A percentile compares a stretch with the other conserved stretches of the same genome.
These are phyloP conservation scores for Moricandia arvensis DNA, from an alignment of 345 rosid genomes.

Conservation along the genomic window DNA sequence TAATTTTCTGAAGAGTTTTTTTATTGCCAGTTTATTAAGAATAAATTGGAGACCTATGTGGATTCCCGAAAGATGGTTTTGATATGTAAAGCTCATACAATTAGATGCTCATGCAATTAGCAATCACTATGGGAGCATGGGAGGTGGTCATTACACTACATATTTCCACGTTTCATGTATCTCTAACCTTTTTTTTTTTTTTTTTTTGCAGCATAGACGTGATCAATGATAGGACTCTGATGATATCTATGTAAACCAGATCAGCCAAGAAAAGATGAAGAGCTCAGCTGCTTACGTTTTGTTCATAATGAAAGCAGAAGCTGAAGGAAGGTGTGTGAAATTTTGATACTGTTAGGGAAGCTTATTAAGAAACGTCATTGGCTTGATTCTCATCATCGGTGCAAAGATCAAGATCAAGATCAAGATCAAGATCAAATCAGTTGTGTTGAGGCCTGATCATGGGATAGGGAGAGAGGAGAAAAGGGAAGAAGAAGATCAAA, in stretches of 20 bases:
- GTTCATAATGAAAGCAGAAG: conserved; percentile 40
- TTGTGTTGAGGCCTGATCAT: neutral
- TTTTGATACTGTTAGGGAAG: conserved; percentile 10
- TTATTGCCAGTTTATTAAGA: too few species aligned
- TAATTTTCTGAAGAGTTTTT: too few species aligned
- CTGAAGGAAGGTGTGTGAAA: neutral
- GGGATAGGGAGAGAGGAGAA: neutral
- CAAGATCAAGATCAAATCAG: too few species aligned
- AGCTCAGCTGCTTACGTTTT: conserved; percentile 92
- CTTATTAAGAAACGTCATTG: conserved; percentile 11
- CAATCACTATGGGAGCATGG: too few species aligned
- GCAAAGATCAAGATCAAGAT: conserved; percentile 19
- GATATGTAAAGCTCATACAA: too few species aligned
- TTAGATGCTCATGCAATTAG: too few species aligned
- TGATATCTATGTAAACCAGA: conserved; percentile 70
- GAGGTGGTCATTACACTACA: too few species aligned
- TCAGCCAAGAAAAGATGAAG: conserved; percentile 78
- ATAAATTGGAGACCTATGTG: too few species aligned
- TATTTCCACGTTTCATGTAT: neutral
- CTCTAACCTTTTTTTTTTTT: neutral
- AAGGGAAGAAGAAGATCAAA: neutral
- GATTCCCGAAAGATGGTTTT: too few species aligned
- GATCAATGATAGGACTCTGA: conserved; percentile 89
- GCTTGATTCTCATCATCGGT: conserved; percentile 3
- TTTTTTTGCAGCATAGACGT: conserved; percentile 68